Conservation (phyloP, 2,329 filamentous ascomycete genomes). For the Alternaria atra region DNA sequence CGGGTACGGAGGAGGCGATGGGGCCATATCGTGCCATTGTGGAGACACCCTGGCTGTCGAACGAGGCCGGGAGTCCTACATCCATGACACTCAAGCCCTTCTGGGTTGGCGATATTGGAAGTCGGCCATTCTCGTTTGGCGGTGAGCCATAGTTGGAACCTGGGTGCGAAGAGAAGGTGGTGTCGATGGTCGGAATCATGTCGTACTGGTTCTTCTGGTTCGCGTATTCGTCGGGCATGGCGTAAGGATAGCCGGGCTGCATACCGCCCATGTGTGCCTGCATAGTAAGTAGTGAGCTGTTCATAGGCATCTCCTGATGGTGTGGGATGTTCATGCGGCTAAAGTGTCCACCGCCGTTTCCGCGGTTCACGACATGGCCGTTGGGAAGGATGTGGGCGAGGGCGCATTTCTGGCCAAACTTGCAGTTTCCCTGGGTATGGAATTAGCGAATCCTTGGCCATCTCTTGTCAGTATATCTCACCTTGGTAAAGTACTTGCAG, state of each 20-base stretch:
- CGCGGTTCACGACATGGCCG: constrained; percentile 86
- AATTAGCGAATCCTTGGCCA: not conserved
- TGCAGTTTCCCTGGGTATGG: constrained; percentile 86
- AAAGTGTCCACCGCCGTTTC: constrained; percentile 62
- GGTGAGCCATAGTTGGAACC: constrained; percentile 83
- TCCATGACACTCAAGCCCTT: constrained; percentile 88
- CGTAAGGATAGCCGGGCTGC: constrained; percentile 53
- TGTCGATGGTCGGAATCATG: constrained; percentile 65
- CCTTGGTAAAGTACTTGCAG: constrained; percentile 99
- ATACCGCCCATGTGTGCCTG: constrained; percentile 57
- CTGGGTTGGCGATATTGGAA: constrained; percentile 79
- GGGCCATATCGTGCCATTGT: constrained; percentile 89
- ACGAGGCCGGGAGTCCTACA: constrained; percentile 90
- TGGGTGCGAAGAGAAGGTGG: constrained; percentile 66
- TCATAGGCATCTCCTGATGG: constrained; percentile 76
- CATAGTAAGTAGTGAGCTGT: constrained; percentile 73
- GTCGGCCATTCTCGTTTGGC: constrained; percentile 70
- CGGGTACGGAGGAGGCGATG: constrained; percentile 90
- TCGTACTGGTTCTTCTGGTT: constrained; percentile 55
- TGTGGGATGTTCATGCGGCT: constrained; percentile 72
- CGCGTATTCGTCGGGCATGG: constrained; percentile 53
- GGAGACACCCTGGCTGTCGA: constrained; percentile 95
- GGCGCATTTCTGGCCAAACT: constrained; percentile 97
- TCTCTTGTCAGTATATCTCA: constrained; percentile 51
- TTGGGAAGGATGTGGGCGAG: constrained; percentile 95